Conservation (phyloP, 345 rosid species). For the Carallia pectinifolia region DNA sequence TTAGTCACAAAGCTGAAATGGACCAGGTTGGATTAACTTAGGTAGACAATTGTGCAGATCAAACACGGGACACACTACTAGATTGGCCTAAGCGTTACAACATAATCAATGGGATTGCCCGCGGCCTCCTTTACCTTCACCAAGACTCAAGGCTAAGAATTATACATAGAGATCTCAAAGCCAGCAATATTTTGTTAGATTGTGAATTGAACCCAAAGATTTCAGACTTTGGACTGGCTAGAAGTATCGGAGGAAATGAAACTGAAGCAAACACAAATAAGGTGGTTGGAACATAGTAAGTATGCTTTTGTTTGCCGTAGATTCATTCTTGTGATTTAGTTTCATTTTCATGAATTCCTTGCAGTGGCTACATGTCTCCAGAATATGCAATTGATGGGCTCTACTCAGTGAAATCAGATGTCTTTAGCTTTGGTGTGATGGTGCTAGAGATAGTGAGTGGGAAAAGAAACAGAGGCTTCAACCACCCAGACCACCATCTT, state of each 20-base stretch:
- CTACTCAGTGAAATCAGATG: constrained; percentile 14
- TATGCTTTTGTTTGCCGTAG: not conserved
- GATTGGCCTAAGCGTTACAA: constrained; percentile 8
- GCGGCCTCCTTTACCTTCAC: constrained; percentile 21
- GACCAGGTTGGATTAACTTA: not conserved
- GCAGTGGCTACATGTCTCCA: constrained; percentile 13
- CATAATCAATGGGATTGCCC: constrained; percentile 21
- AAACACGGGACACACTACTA: not conserved
- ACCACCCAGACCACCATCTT: constrained; percentile 4
- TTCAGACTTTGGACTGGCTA: constrained; percentile 17
- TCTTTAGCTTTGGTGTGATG: constrained; percentile 14
- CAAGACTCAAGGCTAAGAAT: constrained; percentile 23
- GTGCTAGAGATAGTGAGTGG: constrained; percentile 2
- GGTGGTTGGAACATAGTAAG: constrained; percentile 20
- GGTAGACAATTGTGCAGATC: not conserved
- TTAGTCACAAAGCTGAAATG: too few relatives aligned
- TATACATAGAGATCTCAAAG: not conserved
- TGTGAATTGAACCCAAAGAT: constrained; percentile 14
- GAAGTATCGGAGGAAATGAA: constrained; percentile 13
- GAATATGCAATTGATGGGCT: constrained; percentile 14
- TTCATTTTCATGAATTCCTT: not conserved
- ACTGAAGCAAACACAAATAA: constrained; percentile 7
- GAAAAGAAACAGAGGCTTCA: constrained; percentile 11
- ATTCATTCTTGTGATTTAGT: not conserved
- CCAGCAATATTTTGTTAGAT: constrained; percentile 7